phyloP scores from a whole-genome alignment of 2,329 filamentous ascomycete genomes.

The Alternaria rosae region DNA sequence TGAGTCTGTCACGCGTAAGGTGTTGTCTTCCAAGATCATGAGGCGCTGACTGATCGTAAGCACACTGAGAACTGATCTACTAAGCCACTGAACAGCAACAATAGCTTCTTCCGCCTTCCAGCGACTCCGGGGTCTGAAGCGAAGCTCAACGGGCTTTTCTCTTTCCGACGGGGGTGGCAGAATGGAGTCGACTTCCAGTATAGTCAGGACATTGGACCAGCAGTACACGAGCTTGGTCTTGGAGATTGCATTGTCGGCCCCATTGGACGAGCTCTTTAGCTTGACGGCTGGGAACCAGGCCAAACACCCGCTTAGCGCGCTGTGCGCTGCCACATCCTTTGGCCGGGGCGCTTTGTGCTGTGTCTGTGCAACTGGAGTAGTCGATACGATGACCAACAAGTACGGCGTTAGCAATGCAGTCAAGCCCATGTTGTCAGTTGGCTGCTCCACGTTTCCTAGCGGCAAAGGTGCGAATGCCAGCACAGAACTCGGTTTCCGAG shows the following conservation, averaged over 20 bases:
- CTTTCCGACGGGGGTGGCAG: conserved; percentile 67
- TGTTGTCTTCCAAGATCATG: conserved; percentile 86
- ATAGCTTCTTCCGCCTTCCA: conserved; percentile 97
- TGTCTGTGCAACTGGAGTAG: conserved; percentile 93
- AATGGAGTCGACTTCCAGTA: conserved; percentile 82
- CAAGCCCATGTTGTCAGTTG: conserved; percentile 85
- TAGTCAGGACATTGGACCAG: conserved; percentile 97
- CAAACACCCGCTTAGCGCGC: conserved; percentile 89
- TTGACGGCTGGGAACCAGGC: conserved; percentile 98
- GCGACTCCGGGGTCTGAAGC: conserved; percentile 81
- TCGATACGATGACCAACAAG: conserved; percentile 94
- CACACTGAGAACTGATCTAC: conserved; percentile 87
- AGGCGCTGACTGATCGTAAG: conserved; percentile 93
- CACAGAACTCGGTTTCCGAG: conserved; percentile 90
- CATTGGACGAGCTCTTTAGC: conserved; percentile 76
- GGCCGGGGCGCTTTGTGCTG: conserved; percentile 92
- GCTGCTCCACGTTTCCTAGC: conserved; percentile 89
- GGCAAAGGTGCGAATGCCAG: conserved; percentile 90
- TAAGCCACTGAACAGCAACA: conserved; percentile 96
- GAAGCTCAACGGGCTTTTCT: conserved; percentile 78
- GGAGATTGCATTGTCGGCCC: conserved; percentile 72
- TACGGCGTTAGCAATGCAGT: conserved; percentile 97
- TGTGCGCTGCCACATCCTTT: conserved; percentile 88
- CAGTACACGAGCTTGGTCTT: conserved; percentile 93
- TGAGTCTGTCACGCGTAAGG: conserved; percentile 88